phyloP scores from a whole-genome alignment of 805 yeast genomes.

The Schwanniomyces polymorphus region DNA sequence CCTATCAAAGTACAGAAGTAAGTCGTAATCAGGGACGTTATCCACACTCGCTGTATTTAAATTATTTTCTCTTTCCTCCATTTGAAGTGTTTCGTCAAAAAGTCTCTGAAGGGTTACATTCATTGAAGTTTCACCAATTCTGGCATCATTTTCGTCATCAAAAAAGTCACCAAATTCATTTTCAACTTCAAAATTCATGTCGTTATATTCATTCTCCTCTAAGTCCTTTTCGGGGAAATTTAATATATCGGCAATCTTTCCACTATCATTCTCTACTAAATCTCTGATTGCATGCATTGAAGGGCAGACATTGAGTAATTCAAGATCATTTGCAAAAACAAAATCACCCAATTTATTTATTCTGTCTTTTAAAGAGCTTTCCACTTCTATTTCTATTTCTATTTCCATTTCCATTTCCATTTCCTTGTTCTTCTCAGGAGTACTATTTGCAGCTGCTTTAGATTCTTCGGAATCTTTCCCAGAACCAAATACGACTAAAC shows the following conservation, averaged over 20 bases:
- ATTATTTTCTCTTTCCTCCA: not conserved
- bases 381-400: slow-evolving; percentile 3
- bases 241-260: slow-evolving; percentile 17
- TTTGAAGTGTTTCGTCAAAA: slow-evolving; percentile 6
- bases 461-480: slow-evolving; percentile 30
- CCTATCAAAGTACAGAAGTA: slow-evolving; percentile 80
- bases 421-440: slow-evolving; percentile 7
- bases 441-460: slow-evolving; percentile 10
- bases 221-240: not conserved
- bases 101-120: slow-evolving; percentile 5
- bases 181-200: slow-evolving; percentile 1
- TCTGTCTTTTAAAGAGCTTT: not conserved
- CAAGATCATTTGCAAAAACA: slow-evolving; percentile 22
- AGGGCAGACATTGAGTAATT: slow-evolving; percentile 56
- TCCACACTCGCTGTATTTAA: not conserved
- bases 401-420: not conserved
- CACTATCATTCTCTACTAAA: slow-evolving; percentile 50
- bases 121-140: slow-evolving; percentile 1
- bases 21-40: slow-evolving; percentile 46
- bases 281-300: slow-evolving; percentile 60
- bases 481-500: slow-evolving; percentile 69
- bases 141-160: slow-evolving; percentile 8
- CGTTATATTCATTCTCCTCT: not conserved
- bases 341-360: slow-evolving; percentile 10
- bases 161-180: slow-evolving; percentile 15